Evolutionary conservation across 805 yeast genomes (phyloP).

Genomic region (Myxozyma mucilagina): DNA sequence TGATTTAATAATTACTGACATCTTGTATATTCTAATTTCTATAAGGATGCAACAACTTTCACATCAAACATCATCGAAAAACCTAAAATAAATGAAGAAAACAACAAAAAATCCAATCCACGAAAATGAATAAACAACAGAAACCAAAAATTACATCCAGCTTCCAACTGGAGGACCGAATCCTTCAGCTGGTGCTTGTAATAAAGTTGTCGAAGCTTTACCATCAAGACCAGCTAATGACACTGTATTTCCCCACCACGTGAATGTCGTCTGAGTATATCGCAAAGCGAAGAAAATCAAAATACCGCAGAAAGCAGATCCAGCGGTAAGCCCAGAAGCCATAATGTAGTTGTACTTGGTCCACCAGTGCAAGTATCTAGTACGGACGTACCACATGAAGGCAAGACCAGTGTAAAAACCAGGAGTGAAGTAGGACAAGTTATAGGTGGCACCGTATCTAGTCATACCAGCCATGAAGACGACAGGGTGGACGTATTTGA

Average conservation of each 20-base stretch:
- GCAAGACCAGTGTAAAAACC: constrained; percentile 49
- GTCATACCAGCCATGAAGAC: constrained; percentile 31
- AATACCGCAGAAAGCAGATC: constrained; percentile 62
- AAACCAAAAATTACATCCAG: constrained; percentile 41
- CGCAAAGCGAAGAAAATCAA: constrained; percentile 54
- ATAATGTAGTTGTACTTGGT: constrained; percentile 68
- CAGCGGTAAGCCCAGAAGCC: constrained; percentile 65
- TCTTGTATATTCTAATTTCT: no score
- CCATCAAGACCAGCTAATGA: constrained; percentile 28
- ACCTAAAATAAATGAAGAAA: background rate
- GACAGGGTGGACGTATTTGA: constrained; percentile 30
- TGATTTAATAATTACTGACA: no score
- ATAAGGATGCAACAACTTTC: no score
- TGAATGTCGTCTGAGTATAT: constrained; percentile 43
- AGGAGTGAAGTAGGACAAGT: constrained; percentile 40
- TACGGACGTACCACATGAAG: constrained; percentile 59
- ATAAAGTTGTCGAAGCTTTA: constrained; percentile 7
- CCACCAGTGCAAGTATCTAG: constrained; percentile 68
- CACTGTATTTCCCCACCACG: constrained; percentile 62
- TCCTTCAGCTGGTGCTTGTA: constrained; percentile 17
- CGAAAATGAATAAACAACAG: background rate
- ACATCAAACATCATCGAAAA: no score
- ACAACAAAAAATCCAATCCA: background rate
- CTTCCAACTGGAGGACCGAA: constrained; percentile 40
- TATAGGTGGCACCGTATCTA: constrained; percentile 24